Evolutionary conservation across 2,329 filamentous ascomycete species (phyloP).

Genomic region (Xylaria sp.): DNA sequence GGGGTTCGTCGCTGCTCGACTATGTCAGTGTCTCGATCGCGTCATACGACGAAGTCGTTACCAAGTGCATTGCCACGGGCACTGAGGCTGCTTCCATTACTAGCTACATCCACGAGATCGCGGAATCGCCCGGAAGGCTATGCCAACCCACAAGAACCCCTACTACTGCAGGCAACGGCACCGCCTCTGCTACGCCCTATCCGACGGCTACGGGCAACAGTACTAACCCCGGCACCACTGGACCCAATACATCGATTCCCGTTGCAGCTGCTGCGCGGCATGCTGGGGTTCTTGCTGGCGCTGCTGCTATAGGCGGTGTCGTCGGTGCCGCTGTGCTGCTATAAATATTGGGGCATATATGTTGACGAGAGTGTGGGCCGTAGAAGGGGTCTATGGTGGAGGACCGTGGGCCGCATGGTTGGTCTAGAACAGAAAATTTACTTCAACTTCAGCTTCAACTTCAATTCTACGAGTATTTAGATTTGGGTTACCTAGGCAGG

Average conservation of each 20-base stretch:
- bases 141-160: not conserved
- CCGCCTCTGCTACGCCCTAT: not conserved
- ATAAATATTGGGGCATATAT: no score
- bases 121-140: not conserved
- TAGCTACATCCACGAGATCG: not conserved
- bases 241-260: not conserved
- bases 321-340: not conserved
- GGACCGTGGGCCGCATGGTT: no score
- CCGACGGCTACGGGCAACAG: not conserved
- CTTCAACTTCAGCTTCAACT: no score
- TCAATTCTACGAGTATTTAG: no score
- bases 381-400: no score
- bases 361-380: no score
- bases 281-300: not conserved
- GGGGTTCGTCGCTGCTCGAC: not conserved
- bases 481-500: no score
- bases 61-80: slow-evolving; percentile 2
- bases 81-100: not conserved
- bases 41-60: not conserved
- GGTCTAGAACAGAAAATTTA: no score
- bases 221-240: not conserved
- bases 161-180: not conserved
- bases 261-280: not conserved
- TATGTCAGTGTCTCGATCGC: not conserved
- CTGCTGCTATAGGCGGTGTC: not conserved